Base-by-base conservation (phyloP, 1,139 yeast species). In the Kodamaea alishanica region DNA sequence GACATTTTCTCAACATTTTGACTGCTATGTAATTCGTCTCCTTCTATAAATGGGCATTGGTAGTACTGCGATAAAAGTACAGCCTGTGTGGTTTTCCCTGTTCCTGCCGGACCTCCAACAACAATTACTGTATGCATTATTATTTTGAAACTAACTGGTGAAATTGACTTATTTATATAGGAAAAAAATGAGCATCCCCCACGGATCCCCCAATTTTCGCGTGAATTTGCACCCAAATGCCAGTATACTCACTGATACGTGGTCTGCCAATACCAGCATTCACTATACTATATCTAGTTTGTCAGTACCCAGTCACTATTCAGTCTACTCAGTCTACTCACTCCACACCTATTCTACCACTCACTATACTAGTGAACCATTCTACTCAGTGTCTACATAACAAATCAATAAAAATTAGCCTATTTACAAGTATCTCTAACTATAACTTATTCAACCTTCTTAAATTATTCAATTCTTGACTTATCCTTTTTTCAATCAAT, bases 81-180 rank as follows among this genome's bases (percentile, higher is more conserved):
- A 0, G 88, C 95, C 24, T 85, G 74, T 1, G 96, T 86, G 26
- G 94, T 74, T 59, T 90, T 90, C 2, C 97, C 97, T 2, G 95
- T 84, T 8, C 97, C 97, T 0, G 96, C 89, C 2, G 97, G 96
- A 0, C 98, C 98, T 2, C 94, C 96, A 11, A 71, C 75, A 8
- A 72, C 70, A 26, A 70, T 59, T 4, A 70, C 67, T 2, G 47
- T 46, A 27, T 33, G 30, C 27, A 15, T 34, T 25, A 29, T 6
- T 15, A 15, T 15, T 15, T 15, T 15, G 20, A 15, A 15, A 15
- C 4, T 15, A 15, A 15, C 20, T 15, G 20, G 20, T 15, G 20
- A 15, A 15, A 15, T 15, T 15, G 20, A 15, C 20, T 15, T 15
- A 4, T 15, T 15, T 15, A 15, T 15, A 15, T 15, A 15, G 20